Evolutionary conservation across 352 stramenopile genomes (phyloP), one percentile per base, ranked within the genome.

Genomic region (Peronospora farinosa): DNA sequence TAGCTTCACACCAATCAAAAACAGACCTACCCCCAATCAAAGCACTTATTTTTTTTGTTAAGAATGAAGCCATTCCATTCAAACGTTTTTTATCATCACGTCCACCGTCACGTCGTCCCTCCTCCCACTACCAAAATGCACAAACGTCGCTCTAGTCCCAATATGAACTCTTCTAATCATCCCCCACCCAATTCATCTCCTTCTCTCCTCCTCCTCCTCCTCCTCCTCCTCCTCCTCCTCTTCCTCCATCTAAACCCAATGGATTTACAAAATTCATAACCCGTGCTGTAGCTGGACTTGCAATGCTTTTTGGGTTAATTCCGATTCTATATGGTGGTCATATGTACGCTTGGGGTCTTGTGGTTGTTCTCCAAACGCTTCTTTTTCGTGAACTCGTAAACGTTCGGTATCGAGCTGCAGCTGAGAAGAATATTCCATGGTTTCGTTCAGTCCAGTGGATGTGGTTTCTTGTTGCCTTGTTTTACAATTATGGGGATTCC

Each of bases 391-490:
- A 99, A 67, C 77, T 99, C 5, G 95, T 98, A n/a, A 98, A 97
- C 54, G 95, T 99, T 27, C 86, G 96, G 1, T 99, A 98, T 74
- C 87, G 91, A 51, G 84, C 79, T 3, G 85, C 84, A 1, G 94
- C 94, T 31, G 87, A 98, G 73, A 88, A 96, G 64, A 96, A 89
- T 27, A 97, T 98, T 60, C 95, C 96, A 40, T 92, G 96, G 62
- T 99, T 99, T 67, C 94, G 96, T 31, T 98, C 95, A 4, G 92
- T 97, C 46, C 93, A 98, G 72, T 99, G 96, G 96, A 83, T 92
- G 59, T 99, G 95, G 95, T 98, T 98, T 72, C 74, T 81, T 13
- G 84, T 97, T 2, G 88, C 91, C n/a, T 88, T 98, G 9, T 96
- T 98, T 69, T 98, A 97, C 69, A 96, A 96, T 40, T 98, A 95